A percentile compares a stretch with the other conserved stretches of the same genome.
Conservation (phyloP, 805 yeast genomes). For the Pichia scutulata region DNA sequence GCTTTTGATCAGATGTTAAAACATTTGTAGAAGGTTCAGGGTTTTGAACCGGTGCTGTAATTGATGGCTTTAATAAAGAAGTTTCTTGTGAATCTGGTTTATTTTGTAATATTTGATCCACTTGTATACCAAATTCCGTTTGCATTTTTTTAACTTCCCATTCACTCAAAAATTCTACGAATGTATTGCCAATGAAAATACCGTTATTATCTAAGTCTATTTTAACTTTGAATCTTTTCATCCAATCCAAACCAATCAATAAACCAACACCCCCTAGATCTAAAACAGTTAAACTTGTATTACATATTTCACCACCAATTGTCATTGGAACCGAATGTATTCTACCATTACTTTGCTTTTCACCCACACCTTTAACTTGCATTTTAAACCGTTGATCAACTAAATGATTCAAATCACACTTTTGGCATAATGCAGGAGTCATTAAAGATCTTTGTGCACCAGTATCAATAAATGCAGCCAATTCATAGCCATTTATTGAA, state of each 20-base stretch:
- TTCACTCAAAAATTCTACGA: slow-evolving; percentile 12
- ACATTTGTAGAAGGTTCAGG: slow-evolving; percentile 14
- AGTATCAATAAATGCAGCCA: slow-evolving; percentile 91
- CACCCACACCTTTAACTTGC: slow-evolving; percentile 87
- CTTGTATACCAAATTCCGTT: slow-evolving; percentile 17
- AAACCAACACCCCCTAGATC: slow-evolving; percentile 62
- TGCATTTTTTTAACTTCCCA: slow-evolving; percentile 15
- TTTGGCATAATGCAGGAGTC: slow-evolving; percentile 67
- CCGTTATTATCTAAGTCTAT: slow-evolving; percentile 65
- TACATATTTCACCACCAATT: slow-evolving; percentile 57
- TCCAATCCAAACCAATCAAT: slow-evolving; percentile 84
- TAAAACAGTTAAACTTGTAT: slow-evolving; percentile 64
- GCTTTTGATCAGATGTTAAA: slow-evolving; percentile 15
- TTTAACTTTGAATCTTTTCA: slow-evolving; percentile 76
- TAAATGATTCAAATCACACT: slow-evolving; percentile 58
- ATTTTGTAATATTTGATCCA: not conserved
- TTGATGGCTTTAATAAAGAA: not conserved
- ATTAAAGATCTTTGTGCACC: slow-evolving; percentile 92
- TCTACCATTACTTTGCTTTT: slow-evolving; percentile 67
- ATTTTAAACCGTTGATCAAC: slow-evolving; percentile 78
- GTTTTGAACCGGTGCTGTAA: not conserved
- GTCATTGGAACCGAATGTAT: slow-evolving; percentile 84
- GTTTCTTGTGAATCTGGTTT: not conserved
- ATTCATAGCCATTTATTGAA: slow-evolving; percentile 69
- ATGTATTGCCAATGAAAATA: slow-evolving; percentile 47